Conservation (phyloP, 2,329 filamentous ascomycete species). For the Boeremia lycopersici region DNA sequence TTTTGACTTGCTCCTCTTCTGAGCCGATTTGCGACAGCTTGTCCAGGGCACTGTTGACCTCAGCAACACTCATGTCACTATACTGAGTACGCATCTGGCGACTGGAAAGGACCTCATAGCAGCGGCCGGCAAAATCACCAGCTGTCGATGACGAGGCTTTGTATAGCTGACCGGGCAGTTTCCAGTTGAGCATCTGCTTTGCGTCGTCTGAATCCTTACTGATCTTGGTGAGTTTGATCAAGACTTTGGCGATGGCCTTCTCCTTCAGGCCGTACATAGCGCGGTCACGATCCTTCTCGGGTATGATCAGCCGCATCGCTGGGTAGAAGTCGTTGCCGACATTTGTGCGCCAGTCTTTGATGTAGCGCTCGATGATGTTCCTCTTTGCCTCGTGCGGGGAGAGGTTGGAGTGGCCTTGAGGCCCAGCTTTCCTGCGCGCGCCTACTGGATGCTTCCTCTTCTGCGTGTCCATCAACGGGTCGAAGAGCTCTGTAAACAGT, state of each 20-base stretch:
- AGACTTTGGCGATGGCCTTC: slow-evolving; percentile 82
- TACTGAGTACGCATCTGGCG: slow-evolving; percentile 74
- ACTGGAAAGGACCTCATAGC: slow-evolving; percentile 84
- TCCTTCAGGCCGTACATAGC: slow-evolving; percentile 95
- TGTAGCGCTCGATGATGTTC: slow-evolving; percentile 83
- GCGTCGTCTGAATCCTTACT: slow-evolving; percentile 89
- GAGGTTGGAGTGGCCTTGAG: slow-evolving; percentile 62
- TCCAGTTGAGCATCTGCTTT: slow-evolving; percentile 87
- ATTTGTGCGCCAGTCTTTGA: slow-evolving; percentile 82
- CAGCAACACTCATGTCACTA: slow-evolving; percentile 82
- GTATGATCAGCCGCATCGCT: slow-evolving; percentile 86
- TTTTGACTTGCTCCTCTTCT: slow-evolving; percentile 81
- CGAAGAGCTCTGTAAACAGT: slow-evolving; percentile 78
- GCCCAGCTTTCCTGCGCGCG: slow-evolving; percentile 64
- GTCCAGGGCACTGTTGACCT: slow-evolving; percentile 88
- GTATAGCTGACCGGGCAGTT: slow-evolving; percentile 71
- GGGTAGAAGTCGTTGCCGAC: slow-evolving; percentile 94
- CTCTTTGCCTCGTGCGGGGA: slow-evolving; percentile 79
- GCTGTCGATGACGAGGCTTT: slow-evolving; percentile 61
- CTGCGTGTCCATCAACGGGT: slow-evolving; percentile 78
- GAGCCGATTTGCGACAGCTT: slow-evolving; percentile 74
- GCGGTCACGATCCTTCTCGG: slow-evolving; percentile 89
- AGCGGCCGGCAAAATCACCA: slow-evolving; percentile 90
- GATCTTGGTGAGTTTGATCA: slow-evolving; percentile 93
- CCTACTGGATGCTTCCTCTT: slow-evolving; percentile 67